phyloP scores from a whole-genome alignment of 1,284 basidiomycete genomes.

The Laetiporus sulphureus region DNA sequence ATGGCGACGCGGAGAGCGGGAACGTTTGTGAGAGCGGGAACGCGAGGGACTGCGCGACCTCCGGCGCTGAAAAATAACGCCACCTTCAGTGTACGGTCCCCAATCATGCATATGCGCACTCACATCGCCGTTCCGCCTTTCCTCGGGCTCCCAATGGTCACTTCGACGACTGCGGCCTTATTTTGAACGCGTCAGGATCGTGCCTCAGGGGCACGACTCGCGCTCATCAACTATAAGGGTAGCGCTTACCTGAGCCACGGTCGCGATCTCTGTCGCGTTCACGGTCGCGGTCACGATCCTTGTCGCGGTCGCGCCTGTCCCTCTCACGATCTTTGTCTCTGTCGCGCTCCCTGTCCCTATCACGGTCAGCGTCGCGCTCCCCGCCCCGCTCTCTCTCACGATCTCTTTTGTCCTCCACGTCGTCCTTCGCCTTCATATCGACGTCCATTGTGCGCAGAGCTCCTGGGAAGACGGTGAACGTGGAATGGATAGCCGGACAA shows the following conservation, averaged over 20 bases:
- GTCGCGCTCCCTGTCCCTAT: slow-evolving; percentile 34
- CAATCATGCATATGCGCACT: slow-evolving; percentile 21
- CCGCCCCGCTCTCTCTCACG: slow-evolving; percentile 31
- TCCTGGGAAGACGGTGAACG: neutral
- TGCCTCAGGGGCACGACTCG: slow-evolving; percentile 37
- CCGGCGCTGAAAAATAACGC: slow-evolving; percentile 42
- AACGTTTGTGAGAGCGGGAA: slow-evolving; percentile 62
- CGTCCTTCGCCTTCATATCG: slow-evolving; percentile 72
- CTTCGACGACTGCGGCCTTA: slow-evolving; percentile 36
- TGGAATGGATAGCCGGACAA: neutral
- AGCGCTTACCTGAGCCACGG: slow-evolving; percentile 17
- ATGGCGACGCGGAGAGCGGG: slow-evolving; percentile 57
- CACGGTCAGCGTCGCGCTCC: slow-evolving; percentile 41
- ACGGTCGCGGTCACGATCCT: slow-evolving; percentile 31
- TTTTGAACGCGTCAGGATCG: neutral
- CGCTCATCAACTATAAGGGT: slow-evolving; percentile 13
- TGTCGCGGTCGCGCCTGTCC: slow-evolving; percentile 32
- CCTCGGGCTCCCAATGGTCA: slow-evolving; percentile 78
- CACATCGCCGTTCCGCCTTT: slow-evolving; percentile 57
- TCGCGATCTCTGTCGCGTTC: slow-evolving; percentile 31
- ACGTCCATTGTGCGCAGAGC: slow-evolving; percentile 50
- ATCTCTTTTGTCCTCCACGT: slow-evolving; percentile 48
- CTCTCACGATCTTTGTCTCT: slow-evolving; percentile 31
- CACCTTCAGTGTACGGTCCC: too few relatives aligned
- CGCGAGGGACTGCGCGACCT: slow-evolving; percentile 48